Base-by-base conservation (phyloP, 78 protist species). In the Monosiga brevicollis region DNA sequence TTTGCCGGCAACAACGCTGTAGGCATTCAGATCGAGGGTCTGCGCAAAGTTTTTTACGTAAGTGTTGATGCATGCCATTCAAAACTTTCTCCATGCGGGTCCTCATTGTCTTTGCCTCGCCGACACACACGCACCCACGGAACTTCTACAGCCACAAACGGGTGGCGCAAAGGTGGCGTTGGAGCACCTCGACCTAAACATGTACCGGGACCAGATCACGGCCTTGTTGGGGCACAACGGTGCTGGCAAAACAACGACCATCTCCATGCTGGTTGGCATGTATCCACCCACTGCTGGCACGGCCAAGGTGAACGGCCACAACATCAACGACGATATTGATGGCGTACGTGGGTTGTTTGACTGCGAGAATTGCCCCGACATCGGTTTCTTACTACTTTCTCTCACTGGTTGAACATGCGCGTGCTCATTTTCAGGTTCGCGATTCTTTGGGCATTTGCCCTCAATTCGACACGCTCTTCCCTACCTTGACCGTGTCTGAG, bases 171-270 rank as follows among this genome's bases (percentile, higher is more conserved):
- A 49, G 62, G 42, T 2, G 25, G 82, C 82, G 38, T 36, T 84
- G 36, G 35, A 35, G 49, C 40, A 43, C 20, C 10, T 77, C 54
- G 25, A 1, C 49, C 10, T 84, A 11, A 11, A 84, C 3, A 40
- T 36, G 40, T 76, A 76, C 54, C 82, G 77, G 54, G 73, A 54
- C 76, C 87, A 76, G 75, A 84, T 77, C 1, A 83, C 74, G 40
- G 15, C 71, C 42, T 39, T 84, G 40, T n/a, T 76, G 70, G 71
- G 20, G 10, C 41, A 43, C 54, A 36, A 0, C 41, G 1, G 42
- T 76, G 96, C 97, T 0, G 98, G 98, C 39, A 96, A 94, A 77
- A 90, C 95, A 1, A 93, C 95, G 0, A 87, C 95, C 34, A 37
- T 95, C 1, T n/a, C 55, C 32, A 87, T 96, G 90, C 83, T 96